Base-by-base conservation (phyloP, 768 basidiomycete genomes). In the Brasilioporus rufonigricans region DNA sequence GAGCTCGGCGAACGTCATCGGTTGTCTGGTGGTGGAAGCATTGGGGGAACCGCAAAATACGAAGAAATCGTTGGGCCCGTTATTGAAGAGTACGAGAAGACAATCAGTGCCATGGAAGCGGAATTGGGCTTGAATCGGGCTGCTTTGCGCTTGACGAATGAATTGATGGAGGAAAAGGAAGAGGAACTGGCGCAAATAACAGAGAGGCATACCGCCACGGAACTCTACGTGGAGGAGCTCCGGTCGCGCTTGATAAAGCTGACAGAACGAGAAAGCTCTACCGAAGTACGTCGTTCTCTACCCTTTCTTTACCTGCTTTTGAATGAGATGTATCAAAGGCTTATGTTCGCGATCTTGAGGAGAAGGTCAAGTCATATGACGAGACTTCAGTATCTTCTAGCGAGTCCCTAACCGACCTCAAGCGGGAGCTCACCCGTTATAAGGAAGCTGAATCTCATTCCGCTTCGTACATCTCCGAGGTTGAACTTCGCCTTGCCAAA, bases 51-150 rank as follows among this genome's bases (percentile, higher is more conserved):
- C 4, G 85, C 79, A 56, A 87, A 86, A 64, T 93, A 93, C 64
- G 92, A 93, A 65, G 92, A 93, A 72, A 93, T 90, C 58, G 95
- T 98, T 21, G 95, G 93, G 16, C 96, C 96, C 2, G 94, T 99
- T 62, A 97, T 99, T 48, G 91, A 97, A 73, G 94, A 98, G 74
- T 99, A 99, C 72, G 96, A 99, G 77, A 93, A 96, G 78, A 93
- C 93, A 1, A 96, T 98, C 60, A 82, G 85, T 39, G 88, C 93
- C 3, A 89, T 99, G 80, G 97, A 99, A 71, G 91, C 90, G 0
- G 93, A 96, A 71, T 78, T 97, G 50, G 90, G 82, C 60, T 77
- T 95, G 52, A 93, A 93, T 61, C 80, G 89, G 47, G 92, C 91
- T 2, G 92, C 94, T 19, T 74, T 97, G 67, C 76, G 89, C 48